phyloP scores from a whole-genome alignment of 2,329 filamentous ascomycete species.

The Sclerotinia glacialis region DNA sequence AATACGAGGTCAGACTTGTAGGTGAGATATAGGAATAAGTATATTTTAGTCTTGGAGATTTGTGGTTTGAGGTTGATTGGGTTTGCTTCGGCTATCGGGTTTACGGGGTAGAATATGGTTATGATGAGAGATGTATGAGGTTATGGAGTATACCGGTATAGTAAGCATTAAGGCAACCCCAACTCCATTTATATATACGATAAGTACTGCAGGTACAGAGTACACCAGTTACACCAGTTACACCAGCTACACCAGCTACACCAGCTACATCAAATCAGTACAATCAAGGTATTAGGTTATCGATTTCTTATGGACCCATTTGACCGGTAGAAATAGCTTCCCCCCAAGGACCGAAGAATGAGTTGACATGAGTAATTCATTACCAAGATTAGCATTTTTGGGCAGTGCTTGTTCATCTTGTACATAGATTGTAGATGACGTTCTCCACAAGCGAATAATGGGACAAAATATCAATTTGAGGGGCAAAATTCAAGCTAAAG shows the following conservation, averaged over 20 bases:
- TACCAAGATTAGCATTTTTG: neutral
- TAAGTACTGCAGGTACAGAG: too few relatives aligned
- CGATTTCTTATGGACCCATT: neutral
- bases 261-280: too few relatives aligned
- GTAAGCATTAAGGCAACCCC: too few relatives aligned
- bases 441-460: conserved; percentile 5
- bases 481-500: neutral
- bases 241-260: too few relatives aligned
- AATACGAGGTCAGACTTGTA: neutral
- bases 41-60: too few relatives aligned
- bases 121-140: neutral
- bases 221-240: too few relatives aligned
- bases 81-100: neutral
- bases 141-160: too few relatives aligned
- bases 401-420: neutral
- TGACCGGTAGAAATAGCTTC: neutral
- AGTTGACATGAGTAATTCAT: neutral
- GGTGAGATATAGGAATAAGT: neutral
- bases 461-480: neutral
- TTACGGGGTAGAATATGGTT: neutral
- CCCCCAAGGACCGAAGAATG: neutral
- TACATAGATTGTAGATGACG: neutral
- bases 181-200: too few relatives aligned
- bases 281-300: neutral
- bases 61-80: neutral